Percentiles rank a stretch among this genome's conserved stretches.
phyloP scores from a whole-genome alignment of 306 rosid species.

The Lagenaria siceraria region DNA sequence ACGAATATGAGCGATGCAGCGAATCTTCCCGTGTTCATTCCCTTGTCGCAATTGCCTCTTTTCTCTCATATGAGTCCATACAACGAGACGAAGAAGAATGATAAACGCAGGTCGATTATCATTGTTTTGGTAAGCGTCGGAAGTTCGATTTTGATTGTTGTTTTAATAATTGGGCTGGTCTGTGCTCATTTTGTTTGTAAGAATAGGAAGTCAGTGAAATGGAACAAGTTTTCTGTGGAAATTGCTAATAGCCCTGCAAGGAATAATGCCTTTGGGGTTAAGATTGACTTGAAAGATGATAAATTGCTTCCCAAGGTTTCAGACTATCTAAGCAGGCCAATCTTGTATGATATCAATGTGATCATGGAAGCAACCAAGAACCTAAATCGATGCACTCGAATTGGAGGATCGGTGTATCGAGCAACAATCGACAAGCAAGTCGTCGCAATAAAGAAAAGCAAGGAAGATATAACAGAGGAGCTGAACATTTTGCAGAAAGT shows the following conservation, averaged over 20 bases:
- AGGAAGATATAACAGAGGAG: constrained; percentile 52
- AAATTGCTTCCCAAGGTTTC: constrained; percentile 62
- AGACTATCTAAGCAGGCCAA: constrained; percentile 58
- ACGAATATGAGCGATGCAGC: constrained; percentile 21
- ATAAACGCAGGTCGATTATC: constrained; percentile 7
- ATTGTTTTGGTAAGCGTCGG: constrained; percentile 29
- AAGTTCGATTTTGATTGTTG: constrained; percentile 16
- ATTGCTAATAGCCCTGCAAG: background rate
- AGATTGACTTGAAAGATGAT: constrained; percentile 1
- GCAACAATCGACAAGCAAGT: constrained; percentile 38
- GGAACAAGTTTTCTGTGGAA: constrained; percentile 5
- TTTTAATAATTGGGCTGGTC: constrained; percentile 12
- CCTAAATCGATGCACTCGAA: constrained; percentile 32
- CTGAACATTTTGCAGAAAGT: constrained; percentile 65
- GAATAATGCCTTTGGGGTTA: background rate
- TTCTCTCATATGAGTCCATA: constrained; percentile 23
- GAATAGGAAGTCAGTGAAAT: constrained; percentile 22
- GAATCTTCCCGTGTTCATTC: constrained; percentile 42
- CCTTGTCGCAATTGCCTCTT: constrained; percentile 39
- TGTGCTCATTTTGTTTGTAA: constrained; percentile 13
- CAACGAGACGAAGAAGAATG: background rate
- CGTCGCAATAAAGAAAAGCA: constrained; percentile 43
- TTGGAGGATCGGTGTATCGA: constrained; percentile 61
- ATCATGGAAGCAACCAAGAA: constrained; percentile 62
- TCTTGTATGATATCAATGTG: constrained; percentile 30